Percentiles rank a stretch among this genome's conserved stretches.
phyloP scores from a whole-genome alignment of 2,329 filamentous ascomycete genomes.

The Calonectria hongkongensis region DNA sequence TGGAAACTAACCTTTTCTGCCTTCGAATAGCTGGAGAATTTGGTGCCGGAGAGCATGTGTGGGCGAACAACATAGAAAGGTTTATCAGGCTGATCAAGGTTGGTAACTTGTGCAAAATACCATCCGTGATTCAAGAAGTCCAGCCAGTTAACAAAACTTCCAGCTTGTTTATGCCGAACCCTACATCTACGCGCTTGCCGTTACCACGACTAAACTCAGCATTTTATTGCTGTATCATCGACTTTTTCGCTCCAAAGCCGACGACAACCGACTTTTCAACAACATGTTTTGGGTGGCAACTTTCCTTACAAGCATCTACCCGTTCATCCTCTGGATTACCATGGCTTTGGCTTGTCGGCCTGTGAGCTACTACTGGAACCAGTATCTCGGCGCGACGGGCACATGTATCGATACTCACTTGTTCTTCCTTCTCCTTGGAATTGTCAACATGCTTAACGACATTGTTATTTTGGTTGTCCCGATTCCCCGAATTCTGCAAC shows the following conservation, averaged over 20 bases:
- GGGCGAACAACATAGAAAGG: conserved; percentile 29
- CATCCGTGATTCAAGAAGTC: too few species aligned
- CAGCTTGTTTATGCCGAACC: conserved; percentile 39
- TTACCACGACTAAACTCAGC: conserved; percentile 39
- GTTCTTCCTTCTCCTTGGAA: conserved; percentile 42
- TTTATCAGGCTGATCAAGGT: conserved; percentile 41
- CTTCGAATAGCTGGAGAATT: conserved; percentile 31
- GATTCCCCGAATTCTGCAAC: conserved; percentile 37
- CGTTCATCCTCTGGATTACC: conserved; percentile 41
- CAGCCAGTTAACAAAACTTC: background rate
- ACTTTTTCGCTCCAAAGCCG: conserved; percentile 37
- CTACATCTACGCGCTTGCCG: conserved; percentile 37
- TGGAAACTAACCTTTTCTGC: background rate
- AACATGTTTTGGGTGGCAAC: conserved; percentile 26
- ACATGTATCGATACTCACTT: conserved; percentile 38
- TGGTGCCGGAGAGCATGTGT: conserved; percentile 41
- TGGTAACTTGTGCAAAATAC: background rate
- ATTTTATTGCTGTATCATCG: conserved; percentile 41
- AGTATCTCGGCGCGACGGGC: conserved; percentile 37
- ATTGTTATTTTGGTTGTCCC: conserved; percentile 38
- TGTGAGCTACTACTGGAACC: conserved; percentile 41
- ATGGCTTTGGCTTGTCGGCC: conserved; percentile 39
- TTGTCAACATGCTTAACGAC: conserved; percentile 44
- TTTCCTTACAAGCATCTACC: conserved; percentile 28
- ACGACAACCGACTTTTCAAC: conserved; percentile 29